Conservation (phyloP, 139 green algal species). For the Coccomyxa sp. region DNA sequence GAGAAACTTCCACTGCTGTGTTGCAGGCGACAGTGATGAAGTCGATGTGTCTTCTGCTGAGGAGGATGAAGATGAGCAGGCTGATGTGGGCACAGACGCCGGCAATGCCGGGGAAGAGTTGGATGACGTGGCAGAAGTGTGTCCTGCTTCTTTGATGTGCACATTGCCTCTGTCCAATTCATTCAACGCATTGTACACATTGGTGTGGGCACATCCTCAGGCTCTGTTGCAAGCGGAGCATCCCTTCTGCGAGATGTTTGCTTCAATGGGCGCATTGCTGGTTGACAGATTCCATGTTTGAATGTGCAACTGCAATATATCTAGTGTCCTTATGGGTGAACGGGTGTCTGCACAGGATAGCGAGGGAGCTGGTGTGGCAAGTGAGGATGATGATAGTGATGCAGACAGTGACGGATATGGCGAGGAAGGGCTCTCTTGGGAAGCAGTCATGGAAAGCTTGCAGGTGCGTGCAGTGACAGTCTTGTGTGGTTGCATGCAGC, state of each 20-base stretch:
- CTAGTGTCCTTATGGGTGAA: neutral
- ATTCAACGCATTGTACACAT: neutral
- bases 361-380: conserved; percentile 13
- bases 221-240: neutral
- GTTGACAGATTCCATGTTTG: neutral
- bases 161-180: neutral
- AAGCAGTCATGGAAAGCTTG: conserved; percentile 76
- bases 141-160: neutral
- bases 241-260: neutral
- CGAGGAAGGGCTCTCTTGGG: conserved; percentile 76
- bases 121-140: neutral
- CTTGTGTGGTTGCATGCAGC: no score
- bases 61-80: neutral
- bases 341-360: neutral
- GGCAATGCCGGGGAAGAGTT: neutral
- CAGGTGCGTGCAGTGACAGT: conserved; percentile 13
- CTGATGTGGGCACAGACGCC: neutral
- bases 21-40: neutral
- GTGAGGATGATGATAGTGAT: conserved; percentile 38
- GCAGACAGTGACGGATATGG: conserved; percentile 76
- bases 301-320: neutral
- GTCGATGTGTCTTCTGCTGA: neutral
- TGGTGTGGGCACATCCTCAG: neutral
- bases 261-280: neutral
- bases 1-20: neutral